Conservation (phyloP, 2,329 filamentous ascomycete species). For the Xylariomycetidae sp. region DNA sequence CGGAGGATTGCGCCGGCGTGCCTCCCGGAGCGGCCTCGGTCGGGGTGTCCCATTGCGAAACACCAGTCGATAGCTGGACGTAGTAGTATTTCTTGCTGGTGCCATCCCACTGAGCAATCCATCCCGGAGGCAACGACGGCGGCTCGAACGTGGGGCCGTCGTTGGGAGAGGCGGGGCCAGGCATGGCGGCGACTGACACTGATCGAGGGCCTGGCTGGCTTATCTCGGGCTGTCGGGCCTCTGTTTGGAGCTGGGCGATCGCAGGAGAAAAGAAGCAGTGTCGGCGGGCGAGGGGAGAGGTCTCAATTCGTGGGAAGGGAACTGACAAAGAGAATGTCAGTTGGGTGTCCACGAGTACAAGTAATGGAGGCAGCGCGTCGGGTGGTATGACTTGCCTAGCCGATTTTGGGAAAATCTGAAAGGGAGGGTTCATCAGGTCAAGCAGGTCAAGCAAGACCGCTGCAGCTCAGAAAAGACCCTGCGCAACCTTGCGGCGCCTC, state of each 20-base stretch:
- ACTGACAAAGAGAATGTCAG: too few species aligned
- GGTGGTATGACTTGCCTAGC: too few species aligned
- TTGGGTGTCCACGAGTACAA: too few species aligned
- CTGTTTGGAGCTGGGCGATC: neutral
- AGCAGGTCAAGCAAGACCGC: too few species aligned
- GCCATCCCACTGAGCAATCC: slow-evolving; percentile 66
- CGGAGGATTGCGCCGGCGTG: slow-evolving; percentile 47
- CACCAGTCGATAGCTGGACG: slow-evolving; percentile 65
- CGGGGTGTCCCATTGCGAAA: slow-evolving; percentile 69
- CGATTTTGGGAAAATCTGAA: too few species aligned
- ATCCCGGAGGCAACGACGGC: slow-evolving; percentile 56
- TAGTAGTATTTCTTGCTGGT: slow-evolving; percentile 62
- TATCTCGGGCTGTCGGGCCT: too few species aligned
- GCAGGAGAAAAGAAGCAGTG: neutral
- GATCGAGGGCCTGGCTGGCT: too few species aligned
- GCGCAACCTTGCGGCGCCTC: too few species aligned
- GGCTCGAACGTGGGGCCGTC: slow-evolving; percentile 54
- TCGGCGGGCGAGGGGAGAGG: neutral
- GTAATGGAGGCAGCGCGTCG: too few species aligned
- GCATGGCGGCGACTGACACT: slow-evolving; percentile 37
- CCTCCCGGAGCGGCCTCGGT: slow-evolving; percentile 58
- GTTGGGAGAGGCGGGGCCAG: slow-evolving; percentile 52
- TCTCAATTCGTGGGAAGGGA: too few species aligned
- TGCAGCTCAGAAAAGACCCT: too few species aligned
- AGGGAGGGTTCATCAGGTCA: too few species aligned